A percentile compares a stretch with the other conserved stretches of the same genome.
phyloP scores from a whole-genome alignment of 1,139 yeast species.

The Sugiyamaella neomexicana region DNA sequence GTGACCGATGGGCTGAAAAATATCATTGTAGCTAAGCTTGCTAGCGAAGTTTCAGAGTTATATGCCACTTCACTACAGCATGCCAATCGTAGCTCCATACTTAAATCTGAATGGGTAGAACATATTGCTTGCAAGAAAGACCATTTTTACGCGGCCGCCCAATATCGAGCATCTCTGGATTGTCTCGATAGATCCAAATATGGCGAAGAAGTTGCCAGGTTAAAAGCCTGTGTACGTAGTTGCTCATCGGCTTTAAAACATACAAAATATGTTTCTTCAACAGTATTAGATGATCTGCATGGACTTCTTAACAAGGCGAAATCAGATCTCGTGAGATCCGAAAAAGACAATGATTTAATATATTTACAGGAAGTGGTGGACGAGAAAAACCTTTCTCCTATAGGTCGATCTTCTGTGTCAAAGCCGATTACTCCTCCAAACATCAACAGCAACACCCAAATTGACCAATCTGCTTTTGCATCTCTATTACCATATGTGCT shows the following conservation, averaged over 20 bases:
- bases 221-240: slow-evolving; percentile 42
- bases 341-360: slow-evolving; percentile 78
- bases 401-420: slow-evolving; percentile 52
- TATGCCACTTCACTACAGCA: slow-evolving; percentile 51
- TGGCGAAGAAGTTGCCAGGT: slow-evolving; percentile 69
- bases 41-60: slow-evolving; percentile 60
- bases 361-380: slow-evolving; percentile 67
- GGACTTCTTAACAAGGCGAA: slow-evolving; percentile 51
- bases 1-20: slow-evolving; percentile 59
- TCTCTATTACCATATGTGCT: slow-evolving; percentile 66
- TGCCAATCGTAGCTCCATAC: slow-evolving; percentile 52
- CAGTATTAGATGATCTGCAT: slow-evolving; percentile 49
- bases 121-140: slow-evolving; percentile 56
- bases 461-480: slow-evolving; percentile 45
- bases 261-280: slow-evolving; percentile 46
- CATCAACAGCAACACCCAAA: neutral
- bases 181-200: slow-evolving; percentile 53
- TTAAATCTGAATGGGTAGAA: slow-evolving; percentile 63
- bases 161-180: slow-evolving; percentile 57
- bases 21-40: slow-evolving; percentile 60
- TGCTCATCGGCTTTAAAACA: slow-evolving; percentile 41
- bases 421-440: slow-evolving; percentile 49
- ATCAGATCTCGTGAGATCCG: slow-evolving; percentile 55
- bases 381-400: slow-evolving; percentile 44
- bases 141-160: slow-evolving; percentile 73